These are phyloP conservation scores for Pistacia integerrima DNA, from an alignment of 345 rosid genomes.

Conservation along the genomic window DNA sequence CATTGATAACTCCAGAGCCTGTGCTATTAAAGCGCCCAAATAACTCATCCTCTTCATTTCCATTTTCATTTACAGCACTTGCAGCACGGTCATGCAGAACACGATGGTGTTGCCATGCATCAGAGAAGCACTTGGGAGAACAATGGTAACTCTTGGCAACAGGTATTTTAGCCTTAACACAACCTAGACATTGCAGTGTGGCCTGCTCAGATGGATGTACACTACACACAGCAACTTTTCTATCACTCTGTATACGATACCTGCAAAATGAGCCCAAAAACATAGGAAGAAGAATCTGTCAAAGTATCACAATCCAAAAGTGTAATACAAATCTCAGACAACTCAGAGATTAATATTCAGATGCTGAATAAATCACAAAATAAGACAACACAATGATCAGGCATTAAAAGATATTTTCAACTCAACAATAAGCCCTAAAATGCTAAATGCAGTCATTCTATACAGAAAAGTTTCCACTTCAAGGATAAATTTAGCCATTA, in stretches of 20 bases:
- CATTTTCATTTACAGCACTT: conserved; percentile 77
- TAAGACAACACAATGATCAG: conserved; percentile 4
- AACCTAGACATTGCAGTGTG: conserved; percentile 86
- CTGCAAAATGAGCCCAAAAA: conserved; percentile 45
- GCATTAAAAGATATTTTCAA: background rate
- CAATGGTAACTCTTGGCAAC: conserved; percentile 90
- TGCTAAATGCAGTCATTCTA: background rate
- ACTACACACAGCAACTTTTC: conserved; percentile 83
- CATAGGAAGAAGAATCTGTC: background rate
- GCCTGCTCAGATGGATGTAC: conserved; percentile 91
- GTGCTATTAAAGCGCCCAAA: conserved; percentile 80
- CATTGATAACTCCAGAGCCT: conserved; percentile 63
- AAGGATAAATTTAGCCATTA: no score
- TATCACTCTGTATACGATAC: conserved; percentile 93
- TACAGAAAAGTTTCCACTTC: no score
- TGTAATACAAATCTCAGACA: background rate
- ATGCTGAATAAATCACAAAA: conserved; percentile 12
- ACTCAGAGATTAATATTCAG: background rate
- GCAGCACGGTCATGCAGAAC: conserved; percentile 93
- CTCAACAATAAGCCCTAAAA: background rate
- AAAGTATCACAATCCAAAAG: background rate
- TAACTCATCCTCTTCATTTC: conserved; percentile 87
- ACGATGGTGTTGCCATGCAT: conserved; percentile 99
- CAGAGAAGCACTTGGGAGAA: conserved; percentile 86
- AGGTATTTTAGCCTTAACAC: conserved; percentile 86